A percentile compares a stretch with the other conserved stretches of the same genome.
Evolutionary conservation across 176 grass and related monocot species (phyloP).

Genomic region (Themeda triandra): DNA sequence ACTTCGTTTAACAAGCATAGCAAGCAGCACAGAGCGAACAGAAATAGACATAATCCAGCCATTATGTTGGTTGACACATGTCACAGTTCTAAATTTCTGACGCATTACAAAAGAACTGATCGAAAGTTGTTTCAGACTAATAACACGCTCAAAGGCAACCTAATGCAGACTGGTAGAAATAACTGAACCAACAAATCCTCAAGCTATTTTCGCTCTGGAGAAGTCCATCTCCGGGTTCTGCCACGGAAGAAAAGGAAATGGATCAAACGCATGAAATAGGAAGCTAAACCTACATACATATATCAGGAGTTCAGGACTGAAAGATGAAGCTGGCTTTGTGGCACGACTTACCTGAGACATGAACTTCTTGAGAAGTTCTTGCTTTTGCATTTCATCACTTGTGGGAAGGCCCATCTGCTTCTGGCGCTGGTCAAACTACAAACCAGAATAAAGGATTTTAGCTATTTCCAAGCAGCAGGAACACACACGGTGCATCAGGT

Average conservation of each 20-base stretch:
- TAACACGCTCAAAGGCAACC: too few relatives aligned
- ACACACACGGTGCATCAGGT: not conserved
- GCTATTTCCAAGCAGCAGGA: not conserved
- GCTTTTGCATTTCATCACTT: slow-evolving; percentile 93
- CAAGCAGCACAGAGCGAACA: not conserved
- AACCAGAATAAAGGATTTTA: not conserved
- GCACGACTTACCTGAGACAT: slow-evolving; percentile 56
- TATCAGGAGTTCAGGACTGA: too few relatives aligned
- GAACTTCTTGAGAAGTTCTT: slow-evolving; percentile 94
- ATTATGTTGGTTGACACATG: not conserved
- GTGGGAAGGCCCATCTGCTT: slow-evolving; percentile 93
- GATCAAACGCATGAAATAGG: not conserved
- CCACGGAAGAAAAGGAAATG: not conserved
- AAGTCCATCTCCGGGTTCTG: slow-evolving; percentile 70
- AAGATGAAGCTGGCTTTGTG: too few relatives aligned
- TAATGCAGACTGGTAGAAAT: not conserved
- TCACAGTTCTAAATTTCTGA: not conserved
- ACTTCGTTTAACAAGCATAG: too few relatives aligned
- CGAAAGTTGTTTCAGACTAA: not conserved
- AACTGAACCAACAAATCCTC: not conserved
- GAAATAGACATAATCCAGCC: not conserved
- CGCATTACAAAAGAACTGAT: not conserved
- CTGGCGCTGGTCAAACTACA: slow-evolving; percentile 92
- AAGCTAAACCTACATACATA: not conserved
- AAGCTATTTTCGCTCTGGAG: slow-evolving; percentile 41